Evolutionary conservation across 2,329 filamentous ascomycete genomes (phyloP).

Genomic region (Trichoderma oligosporum): DNA sequence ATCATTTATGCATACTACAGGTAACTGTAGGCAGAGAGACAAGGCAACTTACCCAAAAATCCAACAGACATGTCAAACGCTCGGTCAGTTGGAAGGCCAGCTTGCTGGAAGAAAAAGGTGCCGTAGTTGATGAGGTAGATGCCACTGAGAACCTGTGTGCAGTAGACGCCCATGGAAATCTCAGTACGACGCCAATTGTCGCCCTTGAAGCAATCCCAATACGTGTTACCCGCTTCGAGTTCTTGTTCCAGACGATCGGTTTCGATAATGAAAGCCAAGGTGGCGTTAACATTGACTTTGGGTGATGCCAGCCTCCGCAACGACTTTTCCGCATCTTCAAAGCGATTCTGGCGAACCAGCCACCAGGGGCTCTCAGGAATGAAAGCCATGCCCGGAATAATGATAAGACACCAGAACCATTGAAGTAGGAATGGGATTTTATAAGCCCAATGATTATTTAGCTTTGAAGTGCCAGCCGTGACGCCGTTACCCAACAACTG

Average conservation of each 20-base stretch:
- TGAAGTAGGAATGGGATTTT: conserved; percentile 36
- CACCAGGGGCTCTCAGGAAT: conserved; percentile 10
- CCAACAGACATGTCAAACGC: conserved; percentile 42
- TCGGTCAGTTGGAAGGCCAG: conserved; percentile 37
- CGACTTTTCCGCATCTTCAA: conserved; percentile 29
- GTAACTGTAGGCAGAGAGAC: not conserved
- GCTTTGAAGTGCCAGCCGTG: conserved; percentile 19
- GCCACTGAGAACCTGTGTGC: conserved; percentile 39
- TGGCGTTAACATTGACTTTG: conserved; percentile 38
- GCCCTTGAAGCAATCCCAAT: conserved; percentile 47
- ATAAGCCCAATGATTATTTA: conserved; percentile 54
- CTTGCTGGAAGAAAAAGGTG: conserved; percentile 48
- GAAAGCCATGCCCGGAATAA: not conserved
- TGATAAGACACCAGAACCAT: conserved; percentile 4
- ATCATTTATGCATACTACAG: not conserved
- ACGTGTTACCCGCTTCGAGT: conserved; percentile 36
- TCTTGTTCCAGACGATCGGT: conserved; percentile 43
- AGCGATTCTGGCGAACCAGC: conserved; percentile 19
- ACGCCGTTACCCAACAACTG: conserved; percentile 33
- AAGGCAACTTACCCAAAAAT: conserved; percentile 19
- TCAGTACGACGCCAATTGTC: conserved; percentile 45
- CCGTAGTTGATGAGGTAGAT: conserved; percentile 39
- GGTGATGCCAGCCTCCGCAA: conserved; percentile 37
- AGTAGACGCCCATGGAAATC: conserved; percentile 42
- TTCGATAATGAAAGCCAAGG: conserved; percentile 65